These are phyloP conservation scores for Peniophora sp. DNA, from an alignment of 1,284 basidiomycete genomes.

Conservation along the genomic window DNA sequence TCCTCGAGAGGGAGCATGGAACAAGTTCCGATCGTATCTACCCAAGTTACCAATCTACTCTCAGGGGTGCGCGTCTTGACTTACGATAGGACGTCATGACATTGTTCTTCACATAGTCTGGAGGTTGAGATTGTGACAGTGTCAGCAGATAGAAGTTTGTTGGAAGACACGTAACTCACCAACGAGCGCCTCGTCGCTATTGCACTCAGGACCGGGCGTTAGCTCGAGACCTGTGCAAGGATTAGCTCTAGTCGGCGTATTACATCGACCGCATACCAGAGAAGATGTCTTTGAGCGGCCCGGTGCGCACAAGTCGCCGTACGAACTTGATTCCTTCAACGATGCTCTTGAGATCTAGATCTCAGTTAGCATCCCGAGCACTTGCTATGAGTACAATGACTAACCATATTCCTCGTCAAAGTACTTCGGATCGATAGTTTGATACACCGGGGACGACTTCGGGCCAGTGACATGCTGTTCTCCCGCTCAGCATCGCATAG, in stretches of 20 bases:
- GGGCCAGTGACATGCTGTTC: too few relatives aligned
- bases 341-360: slow-evolving; percentile 6
- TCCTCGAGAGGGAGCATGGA: slow-evolving; percentile 16
- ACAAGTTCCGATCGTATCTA: slow-evolving; percentile 22
- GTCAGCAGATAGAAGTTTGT: too few relatives aligned
- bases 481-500: too few relatives aligned
- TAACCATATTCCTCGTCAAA: slow-evolving; percentile 13
- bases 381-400: neutral
- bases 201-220: slow-evolving; percentile 6
- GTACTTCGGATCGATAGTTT: slow-evolving; percentile 11
- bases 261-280: neutral
- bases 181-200: slow-evolving; percentile 10
- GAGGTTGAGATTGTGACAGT: too few relatives aligned
- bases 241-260: neutral
- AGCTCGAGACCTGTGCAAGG: neutral
- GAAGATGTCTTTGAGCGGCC: slow-evolving; percentile 9
- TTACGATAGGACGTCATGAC: slow-evolving; percentile 12
- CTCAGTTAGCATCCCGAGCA: neutral
- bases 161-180: neutral
- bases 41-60: too few relatives aligned
- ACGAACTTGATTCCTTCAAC: slow-evolving; percentile 10
- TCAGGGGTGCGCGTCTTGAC: too few relatives aligned
- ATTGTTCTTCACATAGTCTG: slow-evolving; percentile 8
- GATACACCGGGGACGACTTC: too few relatives aligned
- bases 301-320: slow-evolving; percentile 6